Conservation (phyloP, 805 yeast species). For the Lipomyces starkeyi region DNA sequence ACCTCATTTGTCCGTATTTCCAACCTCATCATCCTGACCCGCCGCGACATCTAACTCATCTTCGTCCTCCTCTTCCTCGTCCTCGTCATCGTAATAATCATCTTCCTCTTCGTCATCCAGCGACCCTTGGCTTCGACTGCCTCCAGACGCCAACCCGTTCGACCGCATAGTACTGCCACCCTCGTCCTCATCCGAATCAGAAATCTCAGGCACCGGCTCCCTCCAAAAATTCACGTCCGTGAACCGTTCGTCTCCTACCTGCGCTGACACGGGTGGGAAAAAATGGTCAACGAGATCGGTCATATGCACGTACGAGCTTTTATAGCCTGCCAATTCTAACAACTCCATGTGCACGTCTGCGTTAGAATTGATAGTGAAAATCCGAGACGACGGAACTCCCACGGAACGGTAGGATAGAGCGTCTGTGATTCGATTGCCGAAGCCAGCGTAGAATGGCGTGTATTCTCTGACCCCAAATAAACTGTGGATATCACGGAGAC, state of each 20-base stretch:
- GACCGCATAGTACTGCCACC: constrained; percentile 16
- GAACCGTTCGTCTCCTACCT: constrained; percentile 60
- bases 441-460: constrained; percentile 85
- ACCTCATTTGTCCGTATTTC: background rate
- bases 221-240: constrained; percentile 94
- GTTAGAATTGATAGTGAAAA: constrained; percentile 93
- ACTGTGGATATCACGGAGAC: constrained; percentile 81
- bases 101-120: constrained; percentile 45
- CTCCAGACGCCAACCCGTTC: background rate
- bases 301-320: constrained; percentile 83
- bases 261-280: constrained; percentile 76
- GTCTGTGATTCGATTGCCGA: constrained; percentile 95
- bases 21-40: background rate
- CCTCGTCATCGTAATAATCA: constrained; percentile 43
- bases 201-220: constrained; percentile 67
- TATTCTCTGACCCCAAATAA: constrained; percentile 58
- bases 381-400: constrained; percentile 90
- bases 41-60: constrained; percentile 32
- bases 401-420: constrained; percentile 94
- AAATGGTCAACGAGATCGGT: constrained; percentile 96
- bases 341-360: constrained; percentile 98
- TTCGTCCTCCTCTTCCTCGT: constrained; percentile 42
- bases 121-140: constrained; percentile 5
- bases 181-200: constrained; percentile 43
- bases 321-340: constrained; percentile 90